Evolutionary conservation across 306 rosid genomes (phyloP), one percentile per base, ranked within the genome.

Genomic region (Parietaria judaica): DNA sequence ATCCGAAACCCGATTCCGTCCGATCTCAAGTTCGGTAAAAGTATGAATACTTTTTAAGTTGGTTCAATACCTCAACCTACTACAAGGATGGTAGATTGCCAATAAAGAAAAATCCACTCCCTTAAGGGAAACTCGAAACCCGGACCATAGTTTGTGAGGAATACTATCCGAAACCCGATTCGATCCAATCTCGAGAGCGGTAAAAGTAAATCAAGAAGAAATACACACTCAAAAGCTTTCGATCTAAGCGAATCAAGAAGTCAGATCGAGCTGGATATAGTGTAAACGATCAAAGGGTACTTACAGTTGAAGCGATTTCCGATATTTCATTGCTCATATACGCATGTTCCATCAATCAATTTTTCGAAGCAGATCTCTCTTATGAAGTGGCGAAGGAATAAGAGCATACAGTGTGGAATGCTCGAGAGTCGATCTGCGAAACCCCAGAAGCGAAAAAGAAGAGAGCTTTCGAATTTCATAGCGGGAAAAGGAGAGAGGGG

Each of bases 301-400:
- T 80, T 66, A 74, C 82, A 41, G 58, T 17, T 8, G 66, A 69
- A 61, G 68, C 52, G 48, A 62, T 65, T 64, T 81, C 70, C 11
- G 61, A 50, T 31, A 67, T 38, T 10, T 64, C 72, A 37, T 73
- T 60, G 50, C 64, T 64, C 8, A 66, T 49, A 35, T 45, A 55
- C 50, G 37, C 75, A 64, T 71, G 61, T 54, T 72, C 78, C 82
- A 74, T 74, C 59, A n/a, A n/a, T n/a, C n/a, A 56, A 50, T 36
- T 64, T 66, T 65, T 65, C 48, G 35, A 16, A 43, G 44, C 77
- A n/a, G n/a, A n/a, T n/a, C n/a, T n/a, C n/a, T n/a, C n/a, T n/a
- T n/a, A 23, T 23, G 31, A 23, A 23, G 31, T 23, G 31, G 31
- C 31, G 31, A 23, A 23, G 31, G 31, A 23, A 23, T 23, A 1